Evolutionary conservation across 2,329 filamentous ascomycete species (phyloP).

Genomic region (Aquanectria penicillioides): DNA sequence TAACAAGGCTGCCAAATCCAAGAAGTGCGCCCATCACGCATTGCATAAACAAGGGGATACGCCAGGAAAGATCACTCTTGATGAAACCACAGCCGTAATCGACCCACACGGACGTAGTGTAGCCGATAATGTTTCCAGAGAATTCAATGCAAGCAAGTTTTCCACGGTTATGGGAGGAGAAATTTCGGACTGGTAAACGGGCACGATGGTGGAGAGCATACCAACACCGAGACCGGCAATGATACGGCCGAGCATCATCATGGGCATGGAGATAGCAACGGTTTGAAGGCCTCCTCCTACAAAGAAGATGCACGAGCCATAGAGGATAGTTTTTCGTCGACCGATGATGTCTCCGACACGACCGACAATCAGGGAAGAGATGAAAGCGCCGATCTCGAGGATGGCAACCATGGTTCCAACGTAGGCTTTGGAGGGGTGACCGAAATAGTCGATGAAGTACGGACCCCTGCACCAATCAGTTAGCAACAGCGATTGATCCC

Average conservation of each 20-base stretch:
- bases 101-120: constrained; percentile 97
- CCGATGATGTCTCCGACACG: constrained; percentile 92
- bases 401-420: constrained; percentile 99
- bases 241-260: constrained; percentile 89
- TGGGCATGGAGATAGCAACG: constrained; percentile 81
- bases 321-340: constrained; percentile 88
- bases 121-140: constrained; percentile 95
- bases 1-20: constrained; percentile 86
- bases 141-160: constrained; percentile 98
- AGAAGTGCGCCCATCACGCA: constrained; percentile 92
- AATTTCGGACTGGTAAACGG: constrained; percentile 94
- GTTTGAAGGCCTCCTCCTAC: constrained; percentile 87
- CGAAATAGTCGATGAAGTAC: constrained; percentile 92
- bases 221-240: constrained; percentile 88
- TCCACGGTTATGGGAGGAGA: constrained; percentile 96
- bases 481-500: constrained; percentile 26
- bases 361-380: constrained; percentile 87
- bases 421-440: constrained; percentile 85
- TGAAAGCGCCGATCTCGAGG: constrained; percentile 90
- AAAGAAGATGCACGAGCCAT: constrained; percentile 90
- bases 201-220: constrained; percentile 89
- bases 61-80: constrained; percentile 86
- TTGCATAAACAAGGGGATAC: constrained; percentile 88
- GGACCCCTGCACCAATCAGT: constrained; percentile 69
- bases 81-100: constrained; percentile 98